phyloP scores from a whole-genome alignment of 1,284 basidiomycete species.

The Meira nashicola region DNA sequence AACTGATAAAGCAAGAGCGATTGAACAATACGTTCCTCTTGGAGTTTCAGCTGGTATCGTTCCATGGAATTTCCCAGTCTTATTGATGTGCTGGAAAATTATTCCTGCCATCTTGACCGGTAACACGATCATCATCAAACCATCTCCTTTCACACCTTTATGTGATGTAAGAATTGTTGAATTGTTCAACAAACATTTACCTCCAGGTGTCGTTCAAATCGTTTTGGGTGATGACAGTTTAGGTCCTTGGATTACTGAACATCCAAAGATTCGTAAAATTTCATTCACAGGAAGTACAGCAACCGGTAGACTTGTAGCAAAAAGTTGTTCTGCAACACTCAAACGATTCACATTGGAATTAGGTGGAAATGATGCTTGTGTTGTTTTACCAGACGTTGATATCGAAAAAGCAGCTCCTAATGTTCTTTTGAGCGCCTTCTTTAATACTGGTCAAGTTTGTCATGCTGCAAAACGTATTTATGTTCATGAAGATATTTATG shows the following conservation, averaged over 20 bases:
- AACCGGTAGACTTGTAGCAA: constrained; percentile 25
- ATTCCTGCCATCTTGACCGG: constrained; percentile 25
- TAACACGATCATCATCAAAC: constrained; percentile 34
- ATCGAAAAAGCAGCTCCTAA: constrained; percentile 16
- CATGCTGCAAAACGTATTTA: constrained; percentile 27
- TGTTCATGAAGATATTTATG: constrained; percentile 34
- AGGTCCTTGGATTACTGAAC: constrained; percentile 25
- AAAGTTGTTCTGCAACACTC: constrained; percentile 27
- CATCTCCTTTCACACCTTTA: constrained; percentile 31
- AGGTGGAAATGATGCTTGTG: constrained; percentile 26
- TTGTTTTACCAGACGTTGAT: constrained; percentile 23
- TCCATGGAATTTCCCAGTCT: constrained; percentile 32
- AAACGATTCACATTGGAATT: constrained; percentile 34
- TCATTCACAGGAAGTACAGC: constrained; percentile 28
- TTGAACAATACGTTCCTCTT: constrained; percentile 22
- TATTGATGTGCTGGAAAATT: constrained; percentile 30
- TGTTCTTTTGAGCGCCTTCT: constrained; percentile 19
- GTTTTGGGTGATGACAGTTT: constrained; percentile 26
- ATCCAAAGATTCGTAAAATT: constrained; percentile 28
- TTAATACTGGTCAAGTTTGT: constrained; percentile 31
- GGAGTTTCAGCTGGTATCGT: constrained; percentile 29
- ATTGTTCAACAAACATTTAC: constrained; percentile 26
- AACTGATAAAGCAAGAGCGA: constrained; percentile 14
- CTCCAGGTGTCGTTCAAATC: constrained; percentile 28
- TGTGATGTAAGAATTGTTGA: constrained; percentile 27